phyloP scores from a whole-genome alignment of 352 stramenopile species.

The Phytophthora agathidicida region DNA sequence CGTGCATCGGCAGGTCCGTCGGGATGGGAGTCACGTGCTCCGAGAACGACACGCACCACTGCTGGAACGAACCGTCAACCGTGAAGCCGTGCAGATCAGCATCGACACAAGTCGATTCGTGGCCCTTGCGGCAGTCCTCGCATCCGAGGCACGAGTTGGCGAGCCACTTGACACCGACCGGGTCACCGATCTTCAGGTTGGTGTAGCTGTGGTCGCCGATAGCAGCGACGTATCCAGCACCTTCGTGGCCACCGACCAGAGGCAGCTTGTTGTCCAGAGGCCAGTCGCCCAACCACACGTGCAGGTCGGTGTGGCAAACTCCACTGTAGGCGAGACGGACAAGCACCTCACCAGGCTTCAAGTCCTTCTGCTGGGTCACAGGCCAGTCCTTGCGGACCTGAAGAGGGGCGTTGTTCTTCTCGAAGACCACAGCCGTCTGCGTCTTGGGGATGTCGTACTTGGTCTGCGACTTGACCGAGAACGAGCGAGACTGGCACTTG shows the following conservation, averaged over 20 bases:
- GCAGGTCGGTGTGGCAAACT: constrained; percentile 50
- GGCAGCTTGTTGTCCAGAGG: constrained; percentile 37
- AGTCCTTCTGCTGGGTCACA: constrained; percentile 40
- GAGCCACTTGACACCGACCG: constrained; percentile 47
- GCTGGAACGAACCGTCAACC: constrained; percentile 47
- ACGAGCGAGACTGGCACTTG: constrained; percentile 35
- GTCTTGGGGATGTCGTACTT: constrained; percentile 56
- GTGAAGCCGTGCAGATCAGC: constrained; percentile 38
- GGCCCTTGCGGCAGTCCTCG: constrained; percentile 48
- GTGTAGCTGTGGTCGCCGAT: constrained; percentile 44
- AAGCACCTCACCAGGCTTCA: constrained; percentile 50
- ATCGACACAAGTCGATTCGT: constrained; percentile 40
- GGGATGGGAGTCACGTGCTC: constrained; percentile 73
- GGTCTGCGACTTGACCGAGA: constrained; percentile 49
- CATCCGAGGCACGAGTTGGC: constrained; percentile 48
- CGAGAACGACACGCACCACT: constrained; percentile 64
- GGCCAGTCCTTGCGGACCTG: constrained; percentile 51
- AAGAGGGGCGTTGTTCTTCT: constrained; percentile 45
- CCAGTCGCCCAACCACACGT: constrained; percentile 45
- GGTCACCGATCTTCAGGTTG: constrained; percentile 41
- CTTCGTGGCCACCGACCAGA: constrained; percentile 56
- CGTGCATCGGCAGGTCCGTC: constrained; percentile 40
- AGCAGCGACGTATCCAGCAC: constrained; percentile 46
- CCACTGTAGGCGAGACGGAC: constrained; percentile 49
- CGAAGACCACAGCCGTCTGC: constrained; percentile 46